Conservation (phyloP, 805 yeast species). For the Saturnispora silvae region DNA sequence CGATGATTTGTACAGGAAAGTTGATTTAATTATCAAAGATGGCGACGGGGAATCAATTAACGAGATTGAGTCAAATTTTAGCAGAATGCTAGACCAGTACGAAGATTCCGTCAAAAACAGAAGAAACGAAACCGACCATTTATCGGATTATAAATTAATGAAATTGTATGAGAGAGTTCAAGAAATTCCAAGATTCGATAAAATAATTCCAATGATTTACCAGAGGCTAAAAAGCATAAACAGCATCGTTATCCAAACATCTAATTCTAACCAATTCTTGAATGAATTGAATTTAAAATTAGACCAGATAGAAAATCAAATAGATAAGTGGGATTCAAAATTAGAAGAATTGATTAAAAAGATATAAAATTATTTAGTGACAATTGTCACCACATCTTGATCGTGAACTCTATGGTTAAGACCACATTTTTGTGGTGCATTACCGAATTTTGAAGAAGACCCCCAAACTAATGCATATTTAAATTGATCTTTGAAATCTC, state of each 20-base stretch:
- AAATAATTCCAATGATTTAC: slow-evolving; percentile 12
- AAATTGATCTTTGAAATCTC: slow-evolving; percentile 85
- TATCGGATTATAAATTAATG: slow-evolving; percentile 16
- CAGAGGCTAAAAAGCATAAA: slow-evolving; percentile 17
- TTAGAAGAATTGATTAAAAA: slow-evolving; percentile 15
- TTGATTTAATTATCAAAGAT: slow-evolving; percentile 15
- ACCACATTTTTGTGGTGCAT: slow-evolving; percentile 95
- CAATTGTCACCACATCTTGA: slow-evolving; percentile 89
- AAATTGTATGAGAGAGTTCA: slow-evolving; percentile 15
- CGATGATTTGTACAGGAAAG: slow-evolving; percentile 19
- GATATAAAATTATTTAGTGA: slow-evolving; percentile 48
- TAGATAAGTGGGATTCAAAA: slow-evolving; percentile 18
- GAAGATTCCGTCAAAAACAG: too few relatives aligned
- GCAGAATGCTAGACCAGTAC: slow-evolving; percentile 8
- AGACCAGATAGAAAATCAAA: slow-evolving; percentile 11
- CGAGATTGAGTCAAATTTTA: slow-evolving; percentile 13
- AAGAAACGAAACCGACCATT: slow-evolving; percentile 1
- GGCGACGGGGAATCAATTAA: slow-evolving; percentile 3
- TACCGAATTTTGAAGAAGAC: slow-evolving; percentile 66
- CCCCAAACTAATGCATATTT: slow-evolving; percentile 97
- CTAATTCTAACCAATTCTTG: slow-evolving; percentile 10
- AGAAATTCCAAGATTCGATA: slow-evolving; percentile 15
- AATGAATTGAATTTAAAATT: slow-evolving; percentile 14
- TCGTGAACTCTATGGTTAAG: slow-evolving; percentile 72
- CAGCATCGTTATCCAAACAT: slow-evolving; percentile 7